Percentiles rank a stretch among this genome's conserved stretches.
phyloP scores from a whole-genome alignment of 441 rosid genomes.

The Kokia cookei region DNA sequence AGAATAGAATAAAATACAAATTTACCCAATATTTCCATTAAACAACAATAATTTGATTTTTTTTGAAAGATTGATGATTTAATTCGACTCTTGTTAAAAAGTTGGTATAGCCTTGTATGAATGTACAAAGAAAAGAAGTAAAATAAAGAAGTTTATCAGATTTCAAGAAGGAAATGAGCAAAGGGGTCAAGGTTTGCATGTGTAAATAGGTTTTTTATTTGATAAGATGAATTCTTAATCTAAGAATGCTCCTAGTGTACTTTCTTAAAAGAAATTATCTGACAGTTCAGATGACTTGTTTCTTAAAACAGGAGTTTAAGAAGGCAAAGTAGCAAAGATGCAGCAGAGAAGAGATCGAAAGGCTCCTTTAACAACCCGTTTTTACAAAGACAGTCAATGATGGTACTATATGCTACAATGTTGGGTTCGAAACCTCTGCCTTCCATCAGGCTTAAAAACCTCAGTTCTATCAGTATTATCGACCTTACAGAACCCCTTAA shows the following conservation, averaged over 20 bases:
- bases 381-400: no score
- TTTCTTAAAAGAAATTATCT: neutral
- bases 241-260: neutral
- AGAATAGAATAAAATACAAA: neutral
- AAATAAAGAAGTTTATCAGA: neutral
- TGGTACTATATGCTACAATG: no score
- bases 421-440: no score
- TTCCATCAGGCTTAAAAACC: no score
- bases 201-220: neutral
- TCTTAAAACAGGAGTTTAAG: neutral
- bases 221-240: neutral
- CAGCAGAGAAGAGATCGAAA: no score
- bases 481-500: no score
- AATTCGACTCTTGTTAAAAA: no score
- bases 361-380: no score
- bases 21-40: no score
- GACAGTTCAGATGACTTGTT: neutral
- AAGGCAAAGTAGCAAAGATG: slow-evolving; percentile 23
- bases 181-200: neutral
- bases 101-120: neutral
- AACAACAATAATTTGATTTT: no score
- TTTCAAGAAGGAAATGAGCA: neutral
- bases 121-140: neutral
- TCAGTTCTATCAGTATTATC: no score
- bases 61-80: no score